A percentile compares a stretch with the other conserved stretches of the same genome.
Conservation (phyloP, 1,284 basidiomycete species). For the Wallemia ichthyophaga region DNA sequence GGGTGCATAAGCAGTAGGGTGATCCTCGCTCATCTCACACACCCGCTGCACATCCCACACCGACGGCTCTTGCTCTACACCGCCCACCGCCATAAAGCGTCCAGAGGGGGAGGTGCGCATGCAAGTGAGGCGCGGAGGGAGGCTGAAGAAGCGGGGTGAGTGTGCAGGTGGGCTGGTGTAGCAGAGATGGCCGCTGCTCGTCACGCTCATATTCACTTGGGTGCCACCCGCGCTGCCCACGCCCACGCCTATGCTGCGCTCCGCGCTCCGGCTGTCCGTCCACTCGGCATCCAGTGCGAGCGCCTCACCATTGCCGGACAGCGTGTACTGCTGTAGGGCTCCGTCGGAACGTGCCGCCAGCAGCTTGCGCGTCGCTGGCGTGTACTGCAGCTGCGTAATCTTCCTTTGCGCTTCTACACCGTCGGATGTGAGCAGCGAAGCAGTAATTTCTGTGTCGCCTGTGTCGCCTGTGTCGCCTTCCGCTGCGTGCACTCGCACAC, state of each 20-base stretch:
- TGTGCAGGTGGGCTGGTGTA: slow-evolving; percentile 15
- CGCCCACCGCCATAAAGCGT: slow-evolving; percentile 41
- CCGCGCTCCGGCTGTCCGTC: background rate
- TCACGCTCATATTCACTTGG: background rate
- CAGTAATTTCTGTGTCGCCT: no score
- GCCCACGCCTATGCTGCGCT: background rate
- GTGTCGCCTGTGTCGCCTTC: no score
- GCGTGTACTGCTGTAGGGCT: no score
- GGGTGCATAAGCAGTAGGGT: slow-evolving; percentile 1
- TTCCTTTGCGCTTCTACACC: no score
- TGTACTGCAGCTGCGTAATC: no score
- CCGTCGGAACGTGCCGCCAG: no score
- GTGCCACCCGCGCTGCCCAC: background rate
- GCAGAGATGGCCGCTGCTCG: background rate
- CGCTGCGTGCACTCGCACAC: no score
- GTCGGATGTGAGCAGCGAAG: no score
- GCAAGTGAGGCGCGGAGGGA: slow-evolving; percentile 32
- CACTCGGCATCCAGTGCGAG: background rate
- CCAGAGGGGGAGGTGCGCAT: slow-evolving; percentile 30
- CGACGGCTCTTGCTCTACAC: slow-evolving; percentile 61
- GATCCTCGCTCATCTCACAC: slow-evolving; percentile 17
- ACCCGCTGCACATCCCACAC: slow-evolving; percentile 45
- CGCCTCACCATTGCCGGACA: background rate
- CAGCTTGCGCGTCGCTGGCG: no score
- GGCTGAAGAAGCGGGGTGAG: slow-evolving; percentile 31